These are phyloP conservation scores for Xylaria cubensis DNA, from an alignment of 495 filamentous ascomycete genomes.

Conservation along the genomic window DNA sequence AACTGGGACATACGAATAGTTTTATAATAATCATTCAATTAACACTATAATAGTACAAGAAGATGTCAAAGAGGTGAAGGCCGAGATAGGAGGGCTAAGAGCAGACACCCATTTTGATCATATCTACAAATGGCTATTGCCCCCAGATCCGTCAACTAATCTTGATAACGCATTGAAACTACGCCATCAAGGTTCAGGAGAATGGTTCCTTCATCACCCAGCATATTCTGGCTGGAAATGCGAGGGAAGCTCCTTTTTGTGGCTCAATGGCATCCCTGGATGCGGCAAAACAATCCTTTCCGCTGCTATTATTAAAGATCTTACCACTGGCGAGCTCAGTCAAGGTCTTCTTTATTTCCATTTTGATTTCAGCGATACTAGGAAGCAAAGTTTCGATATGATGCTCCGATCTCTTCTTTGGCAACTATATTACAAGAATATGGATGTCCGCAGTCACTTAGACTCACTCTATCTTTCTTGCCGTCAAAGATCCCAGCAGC, in stretches of 20 bases:
- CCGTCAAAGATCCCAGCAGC: neutral
- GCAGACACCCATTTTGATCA: neutral
- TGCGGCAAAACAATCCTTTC: slow-evolving; percentile 20
- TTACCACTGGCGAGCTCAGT: neutral
- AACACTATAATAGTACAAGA: neutral
- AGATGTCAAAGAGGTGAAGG: neutral
- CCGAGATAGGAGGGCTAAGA: neutral
- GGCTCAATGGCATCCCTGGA: slow-evolving; percentile 21
- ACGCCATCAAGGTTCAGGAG: slow-evolving; percentile 1
- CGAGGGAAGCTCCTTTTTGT: neutral
- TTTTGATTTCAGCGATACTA: slow-evolving; percentile 8
- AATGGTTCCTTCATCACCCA: neutral
- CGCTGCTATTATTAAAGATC: neutral
- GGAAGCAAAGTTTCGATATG: slow-evolving; percentile 1
- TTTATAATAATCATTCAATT: neutral
- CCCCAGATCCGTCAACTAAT: slow-evolving; percentile 3
- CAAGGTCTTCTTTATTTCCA: slow-evolving; percentile 8
- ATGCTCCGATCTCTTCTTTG: slow-evolving; percentile 11
- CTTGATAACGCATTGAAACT: neutral
- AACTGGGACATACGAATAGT: neutral
- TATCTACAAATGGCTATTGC: neutral
- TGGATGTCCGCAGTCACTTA: neutral
- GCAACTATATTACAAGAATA: neutral
- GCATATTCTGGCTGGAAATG: neutral
- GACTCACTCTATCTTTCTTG: neutral